Conservation (phyloP, 129 eudicot genomes). For the Sambucus nigra region DNA sequence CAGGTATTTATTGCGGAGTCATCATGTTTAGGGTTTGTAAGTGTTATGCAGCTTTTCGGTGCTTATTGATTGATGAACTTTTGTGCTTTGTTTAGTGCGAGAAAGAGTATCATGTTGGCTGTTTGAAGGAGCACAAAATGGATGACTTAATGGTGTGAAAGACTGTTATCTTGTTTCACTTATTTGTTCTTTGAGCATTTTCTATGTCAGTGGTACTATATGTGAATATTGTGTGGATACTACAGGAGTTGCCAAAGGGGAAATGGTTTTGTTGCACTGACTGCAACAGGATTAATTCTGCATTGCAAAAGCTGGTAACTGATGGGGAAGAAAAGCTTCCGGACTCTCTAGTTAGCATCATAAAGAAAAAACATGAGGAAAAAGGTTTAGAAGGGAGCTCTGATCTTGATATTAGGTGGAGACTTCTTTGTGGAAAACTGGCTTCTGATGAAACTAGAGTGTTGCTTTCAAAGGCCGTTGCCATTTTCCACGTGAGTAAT, state of each 20-base stretch:
- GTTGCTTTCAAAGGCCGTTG: slow-evolving; percentile 64
- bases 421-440: slow-evolving; percentile 59
- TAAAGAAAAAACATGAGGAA: slow-evolving; percentile 45
- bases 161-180: background rate
- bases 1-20: slow-evolving; percentile 38
- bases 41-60: slow-evolving; percentile 1
- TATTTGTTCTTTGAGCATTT: too few relatives aligned
- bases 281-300: slow-evolving; percentile 41
- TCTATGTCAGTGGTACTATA: too few relatives aligned
- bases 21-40: background rate
- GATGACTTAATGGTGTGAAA: slow-evolving; percentile 47
- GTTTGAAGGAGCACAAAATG: slow-evolving; percentile 58
- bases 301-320: slow-evolving; percentile 40
- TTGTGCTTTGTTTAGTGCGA: slow-evolving; percentile 45
- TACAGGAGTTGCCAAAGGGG: slow-evolving; percentile 60
- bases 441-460: slow-evolving; percentile 49
- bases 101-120: slow-evolving; percentile 85
- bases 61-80: slow-evolving; percentile 4
- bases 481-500: slow-evolving; percentile 81
- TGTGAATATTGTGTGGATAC: background rate
- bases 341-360: slow-evolving; percentile 25
- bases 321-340: slow-evolving; percentile 52
- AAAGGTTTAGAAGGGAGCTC: slow-evolving; percentile 27
- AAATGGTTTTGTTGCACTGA: slow-evolving; percentile 70
- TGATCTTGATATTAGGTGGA: slow-evolving; percentile 68